phyloP scores from a whole-genome alignment of 805 yeast genomes.

The Teunomyces aglyptinius region DNA sequence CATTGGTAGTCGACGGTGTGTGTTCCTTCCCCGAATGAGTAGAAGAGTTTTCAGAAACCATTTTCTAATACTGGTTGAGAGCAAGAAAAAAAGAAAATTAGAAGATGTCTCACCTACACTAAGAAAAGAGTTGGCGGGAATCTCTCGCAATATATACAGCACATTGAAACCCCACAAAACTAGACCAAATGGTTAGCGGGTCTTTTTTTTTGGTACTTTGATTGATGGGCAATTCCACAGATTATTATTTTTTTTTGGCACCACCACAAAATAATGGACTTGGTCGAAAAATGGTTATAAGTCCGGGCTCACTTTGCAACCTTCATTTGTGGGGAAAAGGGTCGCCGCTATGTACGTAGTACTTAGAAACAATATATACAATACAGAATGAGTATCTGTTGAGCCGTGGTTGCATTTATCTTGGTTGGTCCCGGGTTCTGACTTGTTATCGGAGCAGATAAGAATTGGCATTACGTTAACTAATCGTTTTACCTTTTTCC shows the following conservation, averaged over 20 bases:
- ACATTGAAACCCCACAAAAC: conserved; percentile 1
- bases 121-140: not conserved
- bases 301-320: not conserved
- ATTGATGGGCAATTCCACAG: not conserved
- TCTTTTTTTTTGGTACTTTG: not conserved
- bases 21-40: conserved; percentile 1
- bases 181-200: not conserved
- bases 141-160: not conserved
- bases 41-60: conserved; percentile 2
- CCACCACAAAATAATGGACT: not conserved
- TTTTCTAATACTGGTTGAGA: not conserved
- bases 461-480: not conserved
- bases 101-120: not conserved
- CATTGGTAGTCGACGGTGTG: not conserved
- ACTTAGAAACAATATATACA: too few species aligned
- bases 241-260: not conserved
- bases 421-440: too few species aligned
- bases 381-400: too few species aligned
- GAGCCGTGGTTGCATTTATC: too few species aligned
- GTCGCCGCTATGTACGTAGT: too few species aligned
- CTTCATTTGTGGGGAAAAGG: too few species aligned
- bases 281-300: not conserved
- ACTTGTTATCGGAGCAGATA: too few species aligned
- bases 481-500: not conserved
- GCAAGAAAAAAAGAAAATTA: not conserved